Conservation (phyloP, 257 asterid species). For the Nicotiana sylvestris region DNA sequence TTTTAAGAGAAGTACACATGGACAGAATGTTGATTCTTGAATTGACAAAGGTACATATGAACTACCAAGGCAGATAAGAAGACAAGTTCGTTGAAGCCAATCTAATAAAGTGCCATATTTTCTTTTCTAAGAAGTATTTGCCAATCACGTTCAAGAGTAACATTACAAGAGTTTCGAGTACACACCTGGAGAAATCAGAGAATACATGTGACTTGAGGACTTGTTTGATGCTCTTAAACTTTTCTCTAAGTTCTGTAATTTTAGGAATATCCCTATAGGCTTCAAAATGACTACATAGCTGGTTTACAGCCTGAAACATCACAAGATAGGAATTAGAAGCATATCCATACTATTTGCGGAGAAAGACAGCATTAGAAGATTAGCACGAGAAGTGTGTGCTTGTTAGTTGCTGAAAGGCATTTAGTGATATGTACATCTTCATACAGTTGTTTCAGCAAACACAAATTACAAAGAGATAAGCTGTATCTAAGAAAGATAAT, state of each 20-base stretch:
- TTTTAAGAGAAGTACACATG: background rate
- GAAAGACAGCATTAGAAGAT: background rate
- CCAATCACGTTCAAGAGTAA: background rate
- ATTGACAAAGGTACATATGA: background rate
- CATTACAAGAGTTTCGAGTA: background rate
- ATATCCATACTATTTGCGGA: conserved; percentile 1
- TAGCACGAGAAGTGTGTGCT: background rate
- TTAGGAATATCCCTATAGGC: conserved; percentile 90
- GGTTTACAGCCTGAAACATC: conserved; percentile 88
- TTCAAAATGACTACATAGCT: conserved; percentile 91
- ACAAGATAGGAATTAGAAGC: conserved; percentile 20
- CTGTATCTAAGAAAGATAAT: background rate
- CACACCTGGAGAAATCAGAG: conserved; percentile 95
- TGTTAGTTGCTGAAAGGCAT: background rate
- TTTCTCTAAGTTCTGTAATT: conserved; percentile 90
- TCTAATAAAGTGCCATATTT: background rate
- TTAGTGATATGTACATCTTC: background rate
- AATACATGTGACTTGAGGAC: conserved; percentile 85
- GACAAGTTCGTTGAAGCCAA: background rate
- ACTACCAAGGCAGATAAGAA: background rate
- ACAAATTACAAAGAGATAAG: background rate
- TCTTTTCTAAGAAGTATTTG: background rate
- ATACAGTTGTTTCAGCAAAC: background rate
- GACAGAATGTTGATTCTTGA: background rate
- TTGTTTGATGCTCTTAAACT: conserved; percentile 93